Conservation (phyloP, 139 green algal genomes). For the Astrephomene gubernaculifera region DNA sequence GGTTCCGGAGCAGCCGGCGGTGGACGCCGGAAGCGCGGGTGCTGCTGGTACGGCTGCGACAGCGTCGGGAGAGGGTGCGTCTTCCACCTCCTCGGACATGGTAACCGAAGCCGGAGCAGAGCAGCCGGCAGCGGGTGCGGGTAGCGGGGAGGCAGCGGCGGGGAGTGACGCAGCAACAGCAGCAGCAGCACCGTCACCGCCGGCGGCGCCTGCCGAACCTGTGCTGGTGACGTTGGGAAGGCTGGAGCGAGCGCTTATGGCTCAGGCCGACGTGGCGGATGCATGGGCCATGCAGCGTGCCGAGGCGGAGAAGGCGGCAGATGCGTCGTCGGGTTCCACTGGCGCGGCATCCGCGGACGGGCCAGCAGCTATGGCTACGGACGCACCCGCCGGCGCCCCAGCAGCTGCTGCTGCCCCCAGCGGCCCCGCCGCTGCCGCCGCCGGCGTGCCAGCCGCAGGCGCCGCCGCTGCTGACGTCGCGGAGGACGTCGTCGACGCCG, state of each 20-base stretch:
- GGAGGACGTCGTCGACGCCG: not conserved
- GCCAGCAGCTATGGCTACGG: slow-evolving; percentile 18
- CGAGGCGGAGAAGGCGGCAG: slow-evolving; percentile 30
- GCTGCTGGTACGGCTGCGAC: not conserved
- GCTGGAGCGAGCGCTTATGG: slow-evolving; percentile 77
- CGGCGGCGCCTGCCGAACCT: slow-evolving; percentile 23
- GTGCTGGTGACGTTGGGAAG: slow-evolving; percentile 72
- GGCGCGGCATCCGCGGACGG: no score
- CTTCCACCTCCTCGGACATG: not conserved
- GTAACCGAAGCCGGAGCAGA: no score
- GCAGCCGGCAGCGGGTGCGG: no score
- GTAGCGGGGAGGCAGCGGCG: not conserved
- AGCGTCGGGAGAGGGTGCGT: not conserved
- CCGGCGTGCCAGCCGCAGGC: not conserved
- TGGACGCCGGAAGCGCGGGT: not conserved
- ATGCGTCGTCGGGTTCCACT: slow-evolving; percentile 1
- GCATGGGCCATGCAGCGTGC: slow-evolving; percentile 49
- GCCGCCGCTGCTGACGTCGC: not conserved
- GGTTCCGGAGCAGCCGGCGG: not conserved
- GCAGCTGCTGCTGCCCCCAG: not conserved
- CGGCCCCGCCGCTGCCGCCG: not conserved
- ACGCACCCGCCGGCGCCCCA: slow-evolving; percentile 2
- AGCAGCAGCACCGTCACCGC: not conserved
- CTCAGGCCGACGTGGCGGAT: slow-evolving; percentile 74
- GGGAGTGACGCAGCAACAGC: not conserved